Base-by-base conservation (phyloP, 805 yeast species). In the Saccharomycopsis babjevae region DNA sequence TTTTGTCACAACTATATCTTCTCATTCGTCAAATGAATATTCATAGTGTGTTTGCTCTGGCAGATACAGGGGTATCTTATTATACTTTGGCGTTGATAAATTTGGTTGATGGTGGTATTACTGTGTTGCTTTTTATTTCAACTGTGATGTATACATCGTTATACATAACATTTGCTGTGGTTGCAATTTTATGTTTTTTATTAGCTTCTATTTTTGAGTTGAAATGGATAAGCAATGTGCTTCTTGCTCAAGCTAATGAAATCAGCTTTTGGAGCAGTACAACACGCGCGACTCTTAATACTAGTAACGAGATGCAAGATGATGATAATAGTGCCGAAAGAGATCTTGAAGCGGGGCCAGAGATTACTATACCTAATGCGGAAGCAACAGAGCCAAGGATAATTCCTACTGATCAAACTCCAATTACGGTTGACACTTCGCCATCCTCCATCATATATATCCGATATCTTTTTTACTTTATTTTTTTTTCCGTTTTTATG, bases 181-280 rank as follows among this genome's bases (percentile, higher is more conserved):
- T 87, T 63, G 84, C 92, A 1, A 83, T 89, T 61, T 70, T 88
- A 7, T 79, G 88, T 1, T 84, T 88, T 65, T 79, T 87, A 2
- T 75, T 89, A 64, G 85, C 90, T 32, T 81, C 86, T 13, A 77
- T 88, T 16, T 88, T 89, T 73, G 96, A 88, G 67, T 79, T 86
- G 74, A 79, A 92, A 61, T 89, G 85, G 70, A 76, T 88, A 78
- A 79, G 85, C 42, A 76, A 83, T 55, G 84, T 91, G 1, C 81
- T 81, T 64, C 76, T 84, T 13, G 79, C 89, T 0, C 97, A 91
- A 71, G 74, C 82, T 16, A 89, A 87, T 66, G 94, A 88, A 68
- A 76, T 84, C 86, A 18, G 80, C 87, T 20, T 69, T 87, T 39
- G 78, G 88, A 64, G 90, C 3, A 63, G 76, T n/a, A 79, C 75